Conservation (phyloP, 2,329 filamentous ascomycete species). For the Stromatinia cepivora region DNA sequence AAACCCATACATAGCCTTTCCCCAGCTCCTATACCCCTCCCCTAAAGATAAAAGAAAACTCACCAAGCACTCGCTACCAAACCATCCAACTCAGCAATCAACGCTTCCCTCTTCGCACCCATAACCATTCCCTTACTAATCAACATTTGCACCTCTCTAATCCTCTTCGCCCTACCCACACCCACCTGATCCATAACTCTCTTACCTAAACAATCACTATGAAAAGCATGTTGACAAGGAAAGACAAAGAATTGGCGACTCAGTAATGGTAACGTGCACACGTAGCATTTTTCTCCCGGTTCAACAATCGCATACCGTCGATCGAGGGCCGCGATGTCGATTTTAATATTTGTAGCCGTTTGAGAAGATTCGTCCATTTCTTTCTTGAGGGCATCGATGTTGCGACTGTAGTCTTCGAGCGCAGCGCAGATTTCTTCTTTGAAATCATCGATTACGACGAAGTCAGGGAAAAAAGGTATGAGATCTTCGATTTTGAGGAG, state of each 20-base stretch:
- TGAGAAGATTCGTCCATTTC: constrained; percentile 95
- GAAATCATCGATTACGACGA: constrained; percentile 98
- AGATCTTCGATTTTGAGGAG: constrained; percentile 92
- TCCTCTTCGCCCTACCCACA: constrained; percentile 71
- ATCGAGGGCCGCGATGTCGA: constrained; percentile 83
- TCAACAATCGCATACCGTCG: constrained; percentile 94
- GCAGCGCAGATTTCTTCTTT: constrained; percentile 96
- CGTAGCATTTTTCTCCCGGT: constrained; percentile 90
- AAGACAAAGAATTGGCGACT: constrained; percentile 97
- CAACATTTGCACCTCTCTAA: constrained; percentile 81
- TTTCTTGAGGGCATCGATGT: constrained; percentile 82
- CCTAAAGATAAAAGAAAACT: constrained; percentile 40
- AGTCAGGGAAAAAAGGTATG: constrained; percentile 98
- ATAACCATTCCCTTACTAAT: constrained; percentile 74
- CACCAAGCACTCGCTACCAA: constrained; percentile 88
- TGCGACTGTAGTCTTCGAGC: constrained; percentile 87
- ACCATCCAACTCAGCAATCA: constrained; percentile 87
- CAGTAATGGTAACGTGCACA: constrained; percentile 80
- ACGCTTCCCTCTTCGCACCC: constrained; percentile 73
- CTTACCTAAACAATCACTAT: constrained; percentile 88
- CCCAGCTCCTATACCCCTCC: background rate
- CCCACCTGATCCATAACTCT: constrained; percentile 83
- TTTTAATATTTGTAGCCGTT: constrained; percentile 87
- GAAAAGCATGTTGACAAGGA: constrained; percentile 96
- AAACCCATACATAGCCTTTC: too few relatives aligned